Conservation (phyloP, 1,284 basidiomycete genomes). For the Marasmius tenuissimus region DNA sequence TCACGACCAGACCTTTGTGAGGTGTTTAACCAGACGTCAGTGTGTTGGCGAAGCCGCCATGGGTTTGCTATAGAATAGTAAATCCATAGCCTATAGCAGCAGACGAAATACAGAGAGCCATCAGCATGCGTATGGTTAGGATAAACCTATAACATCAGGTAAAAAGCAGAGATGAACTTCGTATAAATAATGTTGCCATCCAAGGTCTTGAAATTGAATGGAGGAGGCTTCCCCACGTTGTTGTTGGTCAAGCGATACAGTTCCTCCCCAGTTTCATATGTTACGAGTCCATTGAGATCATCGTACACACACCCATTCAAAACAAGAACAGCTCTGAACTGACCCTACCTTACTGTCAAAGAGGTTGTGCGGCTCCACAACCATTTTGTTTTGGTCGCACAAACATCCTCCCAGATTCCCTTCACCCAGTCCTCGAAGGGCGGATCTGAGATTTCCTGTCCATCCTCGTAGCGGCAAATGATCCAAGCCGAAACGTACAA, state of each 20-base stretch:
- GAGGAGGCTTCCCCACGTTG: background rate
- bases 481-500: conserved; percentile 27
- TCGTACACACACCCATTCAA: background rate
- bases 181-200: background rate
- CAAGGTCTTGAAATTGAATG: background rate
- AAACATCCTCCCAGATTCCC: background rate
- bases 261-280: background rate
- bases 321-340: background rate
- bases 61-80: too few species aligned
- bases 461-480: background rate
- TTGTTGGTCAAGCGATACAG: background rate
- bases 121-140: too few species aligned
- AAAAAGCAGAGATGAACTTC: background rate
- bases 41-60: too few species aligned
- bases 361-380: background rate
- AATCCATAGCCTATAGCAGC: too few species aligned
- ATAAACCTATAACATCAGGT: background rate
- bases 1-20: too few species aligned
- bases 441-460: background rate
- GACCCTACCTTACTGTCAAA: background rate
- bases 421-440: background rate
- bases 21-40: too few species aligned
- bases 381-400: background rate
- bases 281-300: background rate
- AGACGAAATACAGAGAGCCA: too few species aligned